Evolutionary conservation across 2,329 filamentous ascomycete genomes (phyloP).

Genomic region (Aspergillus jensenii): DNA sequence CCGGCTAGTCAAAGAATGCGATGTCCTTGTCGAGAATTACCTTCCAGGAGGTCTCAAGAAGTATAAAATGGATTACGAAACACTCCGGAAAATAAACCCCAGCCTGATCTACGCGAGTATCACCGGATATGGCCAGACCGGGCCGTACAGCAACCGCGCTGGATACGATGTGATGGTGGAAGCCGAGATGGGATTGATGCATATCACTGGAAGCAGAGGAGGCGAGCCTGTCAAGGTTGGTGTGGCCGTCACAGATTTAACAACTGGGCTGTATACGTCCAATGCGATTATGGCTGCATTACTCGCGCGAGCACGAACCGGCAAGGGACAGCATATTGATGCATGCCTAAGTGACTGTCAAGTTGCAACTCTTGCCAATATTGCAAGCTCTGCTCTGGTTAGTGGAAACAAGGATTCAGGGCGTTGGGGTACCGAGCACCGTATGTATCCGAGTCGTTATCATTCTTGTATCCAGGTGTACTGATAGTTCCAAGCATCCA

Average conservation of each 20-base stretch:
- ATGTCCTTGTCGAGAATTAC: constrained; percentile 96
- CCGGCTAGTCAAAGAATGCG: constrained; percentile 77
- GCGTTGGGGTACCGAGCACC: constrained; percentile 95
- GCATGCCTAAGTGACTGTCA: constrained; percentile 91
- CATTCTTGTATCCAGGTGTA: not conserved
- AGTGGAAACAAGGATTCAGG: constrained; percentile 85
- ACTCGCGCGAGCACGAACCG: constrained; percentile 70
- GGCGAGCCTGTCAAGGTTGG: constrained; percentile 95
- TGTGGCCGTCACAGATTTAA: constrained; percentile 93
- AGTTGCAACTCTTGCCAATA: constrained; percentile 90
- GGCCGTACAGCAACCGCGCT: constrained; percentile 80
- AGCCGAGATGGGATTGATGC: constrained; percentile 97
- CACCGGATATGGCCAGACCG: constrained; percentile 94
- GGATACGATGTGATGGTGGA: constrained; percentile 99
- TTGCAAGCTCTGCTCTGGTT: constrained; percentile 87
- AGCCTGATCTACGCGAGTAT: constrained; percentile 90
- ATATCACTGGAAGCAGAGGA: constrained; percentile 87
- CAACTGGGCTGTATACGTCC: constrained; percentile 90
- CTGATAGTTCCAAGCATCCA: constrained; percentile 66
- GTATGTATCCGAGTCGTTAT: constrained; percentile 46
- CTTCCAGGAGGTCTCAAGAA: constrained; percentile 86
- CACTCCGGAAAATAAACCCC: constrained; percentile 78
- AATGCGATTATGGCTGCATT: constrained; percentile 95
- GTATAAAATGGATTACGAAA: constrained; percentile 86
- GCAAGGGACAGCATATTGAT: constrained; percentile 88